phyloP scores from a whole-genome alignment of 768 basidiomycete genomes.

The Lepiota venenata region DNA sequence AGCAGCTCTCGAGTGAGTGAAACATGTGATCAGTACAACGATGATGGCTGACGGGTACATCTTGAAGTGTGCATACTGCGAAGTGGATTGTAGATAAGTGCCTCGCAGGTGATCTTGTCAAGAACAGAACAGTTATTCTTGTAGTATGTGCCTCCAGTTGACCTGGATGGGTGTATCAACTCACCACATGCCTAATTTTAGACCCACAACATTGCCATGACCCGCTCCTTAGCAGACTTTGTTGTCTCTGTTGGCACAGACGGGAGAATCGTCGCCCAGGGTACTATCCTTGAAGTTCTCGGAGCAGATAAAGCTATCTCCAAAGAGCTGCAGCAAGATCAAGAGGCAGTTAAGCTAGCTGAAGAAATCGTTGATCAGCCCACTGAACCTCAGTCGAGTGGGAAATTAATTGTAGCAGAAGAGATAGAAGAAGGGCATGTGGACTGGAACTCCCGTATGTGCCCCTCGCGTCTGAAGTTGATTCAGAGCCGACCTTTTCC shows the following conservation, averaged over 20 bases:
- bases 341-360: constrained; percentile 24
- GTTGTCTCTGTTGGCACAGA: constrained; percentile 53
- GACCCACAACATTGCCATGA: constrained; percentile 49
- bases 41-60: not conserved
- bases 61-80: constrained; percentile 63
- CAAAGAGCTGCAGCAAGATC: constrained; percentile 25
- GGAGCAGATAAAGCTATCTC: constrained; percentile 23
- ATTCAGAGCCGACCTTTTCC: not conserved
- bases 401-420: constrained; percentile 60
- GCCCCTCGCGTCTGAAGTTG: not conserved
- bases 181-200: constrained; percentile 11
- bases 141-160: constrained; percentile 41
- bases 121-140: constrained; percentile 76
- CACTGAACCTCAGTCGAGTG: constrained; percentile 29
- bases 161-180: not conserved
- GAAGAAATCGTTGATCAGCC: constrained; percentile 23
- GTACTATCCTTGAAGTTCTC: constrained; percentile 44
- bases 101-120: constrained; percentile 70
- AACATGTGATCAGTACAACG: not conserved
- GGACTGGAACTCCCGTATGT: constrained; percentile 43
- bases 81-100: constrained; percentile 79
- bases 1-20: constrained; percentile 49
- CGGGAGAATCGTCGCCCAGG: constrained; percentile 47
- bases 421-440: constrained; percentile 61
- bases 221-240: constrained; percentile 47